phyloP scores from a whole-genome alignment of 176 grass and related monocot species.

The Microstegium vimineum region DNA sequence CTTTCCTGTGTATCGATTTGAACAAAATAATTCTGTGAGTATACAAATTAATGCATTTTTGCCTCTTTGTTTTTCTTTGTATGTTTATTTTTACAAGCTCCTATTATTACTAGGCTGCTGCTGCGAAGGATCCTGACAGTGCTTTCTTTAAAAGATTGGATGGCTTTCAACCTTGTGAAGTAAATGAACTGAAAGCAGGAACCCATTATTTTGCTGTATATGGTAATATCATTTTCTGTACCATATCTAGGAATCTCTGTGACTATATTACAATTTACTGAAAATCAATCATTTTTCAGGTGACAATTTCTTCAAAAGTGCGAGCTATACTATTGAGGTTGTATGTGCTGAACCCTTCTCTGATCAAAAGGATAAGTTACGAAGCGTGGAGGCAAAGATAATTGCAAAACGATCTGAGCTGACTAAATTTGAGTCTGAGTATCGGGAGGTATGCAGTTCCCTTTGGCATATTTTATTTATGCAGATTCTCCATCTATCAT shows the following conservation, averaged over 20 bases:
- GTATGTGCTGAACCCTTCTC: constrained; percentile 80
- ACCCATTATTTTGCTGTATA: constrained; percentile 93
- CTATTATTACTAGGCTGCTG: constrained; percentile 51
- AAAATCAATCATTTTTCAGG: constrained; percentile 40
- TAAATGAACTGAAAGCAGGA: constrained; percentile 96
- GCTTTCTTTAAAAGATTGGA: constrained; percentile 99
- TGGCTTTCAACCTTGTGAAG: constrained; percentile 96
- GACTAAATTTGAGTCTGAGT: constrained; percentile 95
- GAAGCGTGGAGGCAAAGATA: constrained; percentile 74
- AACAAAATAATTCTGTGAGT: constrained; percentile 69
- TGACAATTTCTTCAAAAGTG: constrained; percentile 99
- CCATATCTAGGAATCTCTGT: constrained; percentile 6
- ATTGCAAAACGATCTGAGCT: constrained; percentile 75
- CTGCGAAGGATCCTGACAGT: constrained; percentile 77
- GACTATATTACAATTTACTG: neutral
- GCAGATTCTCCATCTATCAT: neutral
- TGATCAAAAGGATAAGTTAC: constrained; percentile 70
- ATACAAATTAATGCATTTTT: constrained; percentile 1
- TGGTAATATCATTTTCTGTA: constrained; percentile 48
- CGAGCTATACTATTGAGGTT: constrained; percentile 83
- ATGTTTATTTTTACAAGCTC: constrained; percentile 23
- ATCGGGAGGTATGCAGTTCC: constrained; percentile 62
- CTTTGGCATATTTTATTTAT: neutral
- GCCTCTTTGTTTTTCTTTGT: constrained; percentile 2
- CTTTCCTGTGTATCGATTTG: constrained; percentile 90